Percentiles rank a stretch among this genome's conserved stretches.
Conservation (phyloP, 2,329 filamentous ascomycete species). For the Venturia nashicola region DNA sequence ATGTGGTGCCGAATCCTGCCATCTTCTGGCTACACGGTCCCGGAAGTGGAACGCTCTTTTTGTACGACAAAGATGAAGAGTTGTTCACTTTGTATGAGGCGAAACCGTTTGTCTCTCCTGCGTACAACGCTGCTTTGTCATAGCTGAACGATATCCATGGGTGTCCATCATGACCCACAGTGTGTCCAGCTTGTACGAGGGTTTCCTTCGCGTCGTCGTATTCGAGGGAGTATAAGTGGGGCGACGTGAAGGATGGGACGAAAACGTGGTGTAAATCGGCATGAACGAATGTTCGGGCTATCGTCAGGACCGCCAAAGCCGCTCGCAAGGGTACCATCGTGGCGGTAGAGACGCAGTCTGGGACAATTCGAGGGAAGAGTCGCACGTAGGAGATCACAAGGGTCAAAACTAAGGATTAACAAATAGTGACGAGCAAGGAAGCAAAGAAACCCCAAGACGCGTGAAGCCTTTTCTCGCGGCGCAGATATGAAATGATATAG, state of each 20-base stretch:
- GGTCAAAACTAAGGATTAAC: background rate
- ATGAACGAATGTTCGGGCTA: background rate
- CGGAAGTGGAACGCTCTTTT: slow-evolving; percentile 48
- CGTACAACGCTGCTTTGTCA: slow-evolving; percentile 18
- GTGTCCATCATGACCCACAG: slow-evolving; percentile 68
- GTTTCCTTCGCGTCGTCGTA: slow-evolving; percentile 74
- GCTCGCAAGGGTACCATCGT: background rate
- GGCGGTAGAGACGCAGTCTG: background rate
- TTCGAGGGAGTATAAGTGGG: slow-evolving; percentile 77
- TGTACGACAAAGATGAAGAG: slow-evolving; percentile 49
- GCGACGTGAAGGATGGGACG: slow-evolving; percentile 84
- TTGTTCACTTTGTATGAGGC: slow-evolving; percentile 9
- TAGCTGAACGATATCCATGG: slow-evolving; percentile 89
- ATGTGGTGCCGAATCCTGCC: slow-evolving; percentile 57
- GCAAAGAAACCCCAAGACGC: background rate
- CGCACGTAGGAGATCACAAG: background rate
- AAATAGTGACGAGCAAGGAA: background rate
- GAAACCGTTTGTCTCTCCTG: slow-evolving; percentile 3
- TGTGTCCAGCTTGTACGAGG: slow-evolving; percentile 64
- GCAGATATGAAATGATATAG: background rate
- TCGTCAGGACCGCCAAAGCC: background rate
- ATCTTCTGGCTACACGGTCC: background rate
- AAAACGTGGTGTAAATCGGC: slow-evolving; percentile 81
- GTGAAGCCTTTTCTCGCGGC: background rate
- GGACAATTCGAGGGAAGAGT: background rate